Evolutionary conservation across 129 eudicot genomes (phyloP).

Genomic region (Gnaphalium uliginosum): DNA sequence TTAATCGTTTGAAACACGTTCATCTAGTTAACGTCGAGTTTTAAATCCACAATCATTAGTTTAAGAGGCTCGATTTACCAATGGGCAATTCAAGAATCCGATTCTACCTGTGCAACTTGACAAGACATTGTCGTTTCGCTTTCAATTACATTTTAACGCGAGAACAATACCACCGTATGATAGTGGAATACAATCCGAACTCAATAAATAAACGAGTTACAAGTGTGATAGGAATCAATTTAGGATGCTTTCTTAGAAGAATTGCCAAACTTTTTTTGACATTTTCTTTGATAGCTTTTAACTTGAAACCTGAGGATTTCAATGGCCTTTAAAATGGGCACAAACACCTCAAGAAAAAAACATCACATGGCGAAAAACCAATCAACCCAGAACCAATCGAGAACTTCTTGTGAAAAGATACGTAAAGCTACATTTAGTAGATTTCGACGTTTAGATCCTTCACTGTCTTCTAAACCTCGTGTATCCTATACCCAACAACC

Average conservation of each 20-base stretch:
- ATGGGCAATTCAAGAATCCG: constrained; percentile 20
- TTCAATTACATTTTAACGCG: not conserved
- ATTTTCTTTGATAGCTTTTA: constrained; percentile 5
- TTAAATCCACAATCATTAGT: constrained; percentile 2
- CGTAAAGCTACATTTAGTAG: constrained; percentile 35
- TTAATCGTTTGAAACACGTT: not conserved
- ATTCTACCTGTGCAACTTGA: constrained; percentile 27
- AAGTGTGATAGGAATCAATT: constrained; percentile 36
- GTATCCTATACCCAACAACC: constrained; percentile 25
- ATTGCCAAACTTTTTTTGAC: constrained; percentile 38
- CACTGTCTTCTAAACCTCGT: constrained; percentile 24
- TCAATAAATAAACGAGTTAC: constrained; percentile 18
- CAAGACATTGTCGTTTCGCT: constrained; percentile 14
- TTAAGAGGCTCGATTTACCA: constrained; percentile 6
- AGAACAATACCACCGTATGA: not conserved
- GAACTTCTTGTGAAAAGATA: constrained; percentile 37
- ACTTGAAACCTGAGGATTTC: constrained; percentile 19
- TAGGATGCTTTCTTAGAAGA: constrained; percentile 11
- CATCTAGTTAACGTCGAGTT: constrained; percentile 7
- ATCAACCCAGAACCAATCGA: constrained; percentile 20
- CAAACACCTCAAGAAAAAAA: not conserved
- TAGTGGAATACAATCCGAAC: constrained; percentile 35
- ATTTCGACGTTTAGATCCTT: constrained; percentile 20
- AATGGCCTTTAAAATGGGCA: constrained; percentile 30
- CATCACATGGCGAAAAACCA: constrained; percentile 43